Evolutionary conservation across 192 early-diverging fungal species (phyloP), one percentile per base, ranked within the genome.

Genomic region (Diversispora eburnea): DNA sequence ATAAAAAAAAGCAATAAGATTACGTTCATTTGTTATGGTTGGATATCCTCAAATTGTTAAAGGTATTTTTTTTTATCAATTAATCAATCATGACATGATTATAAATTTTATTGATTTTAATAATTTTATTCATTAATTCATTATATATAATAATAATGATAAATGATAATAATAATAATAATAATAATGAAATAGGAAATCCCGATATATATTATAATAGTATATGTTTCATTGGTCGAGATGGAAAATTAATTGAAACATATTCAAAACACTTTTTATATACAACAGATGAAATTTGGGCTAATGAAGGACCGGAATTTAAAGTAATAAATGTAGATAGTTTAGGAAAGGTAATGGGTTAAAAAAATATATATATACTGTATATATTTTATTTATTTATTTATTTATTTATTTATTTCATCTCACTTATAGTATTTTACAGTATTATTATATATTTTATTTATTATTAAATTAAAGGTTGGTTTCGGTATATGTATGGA

Each of bases 401-500:
- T 66, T 65, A 19, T 67, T 48, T 58, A 4, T 41, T 41, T 60
- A 13, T 69, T 47, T 72, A 25, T 56, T 39, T 55, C 2, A 8
- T 43, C 55, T 20, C 41, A 57, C 33, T 9, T 39, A 55, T 10
- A 62, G 17, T 15, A 48, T 66, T 6, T n/a, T n/a, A n/a, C n/a
- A n/a, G n/a, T n/a, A n/a, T n/a, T n/a, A n/a, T n/a, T 20, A 20
- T 48, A 73, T 10, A n/a, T 33, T 73, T 56, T 3, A 47, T 20
- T 19, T 46, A 19, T 43, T 19, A 25, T 61, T 22, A 1, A 19
- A 49, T 13, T 7, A 45, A 73, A 87, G 88, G 82, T 92, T 20
- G 92, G 89, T n/a, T 77, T 89, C 57, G 92, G 89, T 4, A 94
- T 94, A 8, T 94, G 92, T 67, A 93, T 94, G 92, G 92, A 94